Base-by-base conservation (phyloP, 2,329 filamentous ascomycete genomes). In the Periconia digitata region DNA sequence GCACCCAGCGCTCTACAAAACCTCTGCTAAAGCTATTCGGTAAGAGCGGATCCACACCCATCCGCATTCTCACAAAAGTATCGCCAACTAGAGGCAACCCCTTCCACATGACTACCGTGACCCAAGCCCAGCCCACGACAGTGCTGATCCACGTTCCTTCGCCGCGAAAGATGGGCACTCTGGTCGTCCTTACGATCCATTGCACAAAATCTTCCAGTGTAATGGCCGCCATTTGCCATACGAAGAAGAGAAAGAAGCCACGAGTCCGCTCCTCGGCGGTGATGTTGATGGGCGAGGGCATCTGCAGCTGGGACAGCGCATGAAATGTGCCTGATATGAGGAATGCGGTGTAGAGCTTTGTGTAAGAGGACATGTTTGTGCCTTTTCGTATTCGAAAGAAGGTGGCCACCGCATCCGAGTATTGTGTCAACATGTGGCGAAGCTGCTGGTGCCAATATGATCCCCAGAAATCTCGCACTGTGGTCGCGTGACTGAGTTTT, bases 381-480 rank as follows among this genome's bases (percentile, higher is more conserved):
- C 43, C 37, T 17, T 46, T 43, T n/a, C n/a, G 40, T 13, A 54
- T 22, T 12, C 44, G 20, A 8, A 56, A 39, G 15, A 34, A 7
- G 15, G 41, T 20, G 15, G 34, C 40, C 10, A 50, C 13, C 8
- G 21, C 7, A 34, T 45, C 36, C 12, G 24, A 37, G 22, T 40
- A 41, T 6, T 23, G 34, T 6, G 50, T 45, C 13, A 51, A 32
- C 12, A 55, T 50, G 20, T 34, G 37, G 10, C 50, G 40, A 8
- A 55, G 38, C 40, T 37, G 35, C 40, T 56, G 54, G 23, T 56
- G 54, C 54, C 54, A 56, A 27, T 50, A 52, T 24, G 22, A 6
- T 13, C 51, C 54, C 54, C 54, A 56, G 20, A 56, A 56, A 12
- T 38, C 12, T 4, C 54, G 45, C 12, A 56, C 51, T 6, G 54